Evolutionary conservation across 2,329 filamentous ascomycete species (phyloP).

Genomic region (Colletotrichum sp.): DNA sequence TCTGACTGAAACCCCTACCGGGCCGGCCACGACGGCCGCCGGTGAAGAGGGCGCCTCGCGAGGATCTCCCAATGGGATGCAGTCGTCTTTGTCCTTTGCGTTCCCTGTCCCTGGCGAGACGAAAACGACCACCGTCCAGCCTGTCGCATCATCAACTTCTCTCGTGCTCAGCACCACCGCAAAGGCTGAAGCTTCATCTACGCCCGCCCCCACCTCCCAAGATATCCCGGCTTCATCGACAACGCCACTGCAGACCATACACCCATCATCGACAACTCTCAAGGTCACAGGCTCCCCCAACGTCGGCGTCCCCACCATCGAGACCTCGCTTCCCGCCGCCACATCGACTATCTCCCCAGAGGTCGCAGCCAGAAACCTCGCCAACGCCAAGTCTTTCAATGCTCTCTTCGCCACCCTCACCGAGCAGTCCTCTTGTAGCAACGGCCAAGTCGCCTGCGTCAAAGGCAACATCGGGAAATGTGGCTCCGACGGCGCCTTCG

Average conservation of each 20-base stretch:
- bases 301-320: conserved; percentile 46
- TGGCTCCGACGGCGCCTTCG: conserved; percentile 42
- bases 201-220: not conserved
- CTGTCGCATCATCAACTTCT: not conserved
- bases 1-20: not conserved
- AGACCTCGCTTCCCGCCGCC: conserved; percentile 36
- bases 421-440: conserved; percentile 49
- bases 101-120: conserved; percentile 6
- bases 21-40: not conserved
- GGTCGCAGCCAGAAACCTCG: conserved; percentile 50
- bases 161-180: not conserved
- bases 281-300: conserved; percentile 40
- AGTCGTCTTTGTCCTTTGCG: conserved; percentile 11
- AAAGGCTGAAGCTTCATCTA: not conserved
- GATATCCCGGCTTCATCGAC: not conserved
- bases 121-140: not conserved
- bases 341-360: conserved; percentile 46
- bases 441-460: conserved; percentile 58
- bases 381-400: conserved; percentile 51
- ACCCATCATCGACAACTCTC: not conserved
- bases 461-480: conserved; percentile 55
- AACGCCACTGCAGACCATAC: not conserved
- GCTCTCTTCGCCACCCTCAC: conserved; percentile 48
- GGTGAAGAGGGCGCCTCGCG: not conserved
- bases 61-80: not conserved